phyloP scores from a whole-genome alignment of 371 early-diverging fungal genomes.

The Actinomucor elegans region DNA sequence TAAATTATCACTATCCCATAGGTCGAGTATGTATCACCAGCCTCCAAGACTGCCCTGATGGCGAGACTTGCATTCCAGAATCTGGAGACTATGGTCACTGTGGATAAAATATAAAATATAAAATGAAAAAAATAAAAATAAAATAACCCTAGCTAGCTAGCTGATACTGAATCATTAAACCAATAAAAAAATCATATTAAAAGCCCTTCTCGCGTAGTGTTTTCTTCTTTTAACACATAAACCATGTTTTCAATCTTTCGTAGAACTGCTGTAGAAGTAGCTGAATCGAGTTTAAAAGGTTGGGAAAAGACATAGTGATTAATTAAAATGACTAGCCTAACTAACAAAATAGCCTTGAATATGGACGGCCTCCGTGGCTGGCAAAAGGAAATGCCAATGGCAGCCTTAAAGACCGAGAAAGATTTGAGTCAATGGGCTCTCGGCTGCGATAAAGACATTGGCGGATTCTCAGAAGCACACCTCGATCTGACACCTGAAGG shows the following conservation, averaged over 20 bases:
- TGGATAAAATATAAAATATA: no score
- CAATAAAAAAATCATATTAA: no score
- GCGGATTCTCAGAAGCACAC: conserved; percentile 69
- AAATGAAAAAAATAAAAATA: no score
- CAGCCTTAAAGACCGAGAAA: conserved; percentile 54
- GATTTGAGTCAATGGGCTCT: conserved; percentile 74
- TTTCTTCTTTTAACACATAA: no score
- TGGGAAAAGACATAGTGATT: neutral
- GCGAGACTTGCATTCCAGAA: conserved; percentile 15
- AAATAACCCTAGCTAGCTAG: no score
- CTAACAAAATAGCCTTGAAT: conserved; percentile 28
- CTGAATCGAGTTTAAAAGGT: conserved; percentile 57
- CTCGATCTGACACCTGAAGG: conserved; percentile 59
- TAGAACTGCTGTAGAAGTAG: conserved; percentile 49
- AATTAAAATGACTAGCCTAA: neutral
- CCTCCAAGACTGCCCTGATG: conserved; percentile 22
- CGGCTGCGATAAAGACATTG: conserved; percentile 92
- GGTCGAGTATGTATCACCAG: conserved; percentile 17
- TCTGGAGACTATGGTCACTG: conserved; percentile 19
- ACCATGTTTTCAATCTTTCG: conserved; percentile 53
- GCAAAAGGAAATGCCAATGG: conserved; percentile 72
- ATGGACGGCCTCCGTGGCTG: conserved; percentile 55
- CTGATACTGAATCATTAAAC: no score
- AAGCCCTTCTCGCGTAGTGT: no score
- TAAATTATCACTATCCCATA: neutral